These are phyloP conservation scores for Hyphopichia wangnamkhiaoensis DNA, from an alignment of 1,139 yeast species.

Conservation along the genomic window DNA sequence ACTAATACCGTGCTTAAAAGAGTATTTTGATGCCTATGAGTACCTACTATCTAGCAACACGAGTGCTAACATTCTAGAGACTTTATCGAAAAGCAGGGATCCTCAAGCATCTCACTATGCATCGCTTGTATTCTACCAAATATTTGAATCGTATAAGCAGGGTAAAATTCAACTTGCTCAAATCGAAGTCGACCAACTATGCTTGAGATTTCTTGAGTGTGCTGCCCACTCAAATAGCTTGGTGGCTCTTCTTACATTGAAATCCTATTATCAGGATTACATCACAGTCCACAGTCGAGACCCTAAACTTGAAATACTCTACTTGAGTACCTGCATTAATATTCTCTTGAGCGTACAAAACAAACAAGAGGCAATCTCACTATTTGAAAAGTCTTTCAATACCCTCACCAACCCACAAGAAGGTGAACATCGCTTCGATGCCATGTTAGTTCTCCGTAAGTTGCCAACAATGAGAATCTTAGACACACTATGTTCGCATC, in stretches of 20 bases:
- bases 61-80: neutral
- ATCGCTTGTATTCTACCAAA: neutral
- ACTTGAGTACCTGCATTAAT: slow-evolving; percentile 25
- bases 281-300: slow-evolving; percentile 9
- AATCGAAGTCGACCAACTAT: neutral
- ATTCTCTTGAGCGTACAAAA: slow-evolving; percentile 28
- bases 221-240: slow-evolving; percentile 12
- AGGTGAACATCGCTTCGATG: neutral
- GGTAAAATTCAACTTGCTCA: neutral
- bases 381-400: slow-evolving; percentile 14
- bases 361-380: slow-evolving; percentile 22
- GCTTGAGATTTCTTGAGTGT: neutral
- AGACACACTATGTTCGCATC: slow-evolving; percentile 11
- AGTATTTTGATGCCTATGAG: too few relatives aligned
- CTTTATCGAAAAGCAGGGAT: neutral
- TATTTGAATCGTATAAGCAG: neutral
- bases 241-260: slow-evolving; percentile 18
- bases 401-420: slow-evolving; percentile 3
- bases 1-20: too few relatives aligned
- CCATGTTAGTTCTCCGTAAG: slow-evolving; percentile 3
- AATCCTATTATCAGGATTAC: slow-evolving; percentile 20
- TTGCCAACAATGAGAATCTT: slow-evolving; percentile 19
- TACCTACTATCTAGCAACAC: too few relatives aligned
- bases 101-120: neutral
- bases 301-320: slow-evolving; percentile 14